Evolutionary conservation across 371 early-diverging fungal species (phyloP), one percentile per base, ranked within the genome.

Genomic region (Syncephalastrum monosporum): DNA sequence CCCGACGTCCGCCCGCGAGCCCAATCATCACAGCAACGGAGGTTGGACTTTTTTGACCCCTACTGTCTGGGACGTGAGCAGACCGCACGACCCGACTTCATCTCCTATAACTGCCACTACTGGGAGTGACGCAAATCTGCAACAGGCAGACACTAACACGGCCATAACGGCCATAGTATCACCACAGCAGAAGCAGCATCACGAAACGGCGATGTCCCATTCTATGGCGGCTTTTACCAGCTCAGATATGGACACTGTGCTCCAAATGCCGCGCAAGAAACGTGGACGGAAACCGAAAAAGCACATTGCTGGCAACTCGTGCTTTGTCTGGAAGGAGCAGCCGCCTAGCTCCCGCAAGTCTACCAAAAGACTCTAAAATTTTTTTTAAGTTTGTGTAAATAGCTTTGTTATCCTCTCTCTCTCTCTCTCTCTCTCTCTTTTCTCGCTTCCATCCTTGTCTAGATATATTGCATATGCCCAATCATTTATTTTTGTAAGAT

Each of bases 281-380:
- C 60, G 79, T 48, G 79, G 79, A 1, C 53, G 79, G 16, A 79
- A 79, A 56, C 74, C 79, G 12, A 79, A 79, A 43, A 71, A 68
- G 2, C 79, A 75, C 43, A 69, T 79, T 45, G 71, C 55, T 25
- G 79, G 79, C 13, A 75, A 79, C 56, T 75, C 79, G 17, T 79
- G 79, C 47, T 79, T 79, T 70, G 75, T 75, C 10, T 75, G 75
- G 74, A 71, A 69, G 27, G 68, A 54, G 43, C 56, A 47, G 50
- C 48, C 55, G 38, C 38, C 38, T 33, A 33, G 38, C 38, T 33
- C 38, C 38, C 38, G 38, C 38, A 33, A 33, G 38, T 33, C 38
- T 10, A 33, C 38, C 38, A 33, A 33, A 33, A 5, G 38, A 33
- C 38, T 33, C 38, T 33, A 33, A 33, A 33, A 33, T 33, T 33